Conservation (phyloP, 257 asterid species). For the Nicotiana paniculata region DNA sequence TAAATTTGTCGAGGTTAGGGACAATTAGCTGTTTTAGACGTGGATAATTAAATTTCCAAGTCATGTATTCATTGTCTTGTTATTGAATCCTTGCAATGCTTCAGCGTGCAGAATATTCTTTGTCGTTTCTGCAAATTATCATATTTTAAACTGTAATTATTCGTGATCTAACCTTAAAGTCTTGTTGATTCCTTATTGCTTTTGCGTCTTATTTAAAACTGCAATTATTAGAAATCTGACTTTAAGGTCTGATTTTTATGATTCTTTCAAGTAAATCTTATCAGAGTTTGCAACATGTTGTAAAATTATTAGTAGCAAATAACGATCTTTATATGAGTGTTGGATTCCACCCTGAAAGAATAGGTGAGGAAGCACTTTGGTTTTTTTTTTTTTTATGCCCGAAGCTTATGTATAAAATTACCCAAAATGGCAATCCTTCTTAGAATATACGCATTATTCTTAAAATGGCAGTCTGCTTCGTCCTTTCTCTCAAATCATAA, state of each 20-base stretch:
- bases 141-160: neutral
- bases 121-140: neutral
- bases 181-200: neutral
- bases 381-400: too few species aligned
- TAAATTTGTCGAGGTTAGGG: neutral
- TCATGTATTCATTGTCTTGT: neutral
- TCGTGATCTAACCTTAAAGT: neutral
- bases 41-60: neutral
- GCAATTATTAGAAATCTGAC: neutral
- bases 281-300: neutral
- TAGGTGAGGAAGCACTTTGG: too few species aligned
- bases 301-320: too few species aligned
- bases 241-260: neutral
- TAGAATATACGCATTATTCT: too few species aligned
- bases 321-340: too few species aligned
- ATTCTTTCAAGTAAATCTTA: neutral
- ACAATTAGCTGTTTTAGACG: neutral
- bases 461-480: too few species aligned
- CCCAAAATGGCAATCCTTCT: too few species aligned
- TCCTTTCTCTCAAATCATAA: too few species aligned
- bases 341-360: too few species aligned
- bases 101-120: neutral
- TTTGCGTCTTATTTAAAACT: neutral
- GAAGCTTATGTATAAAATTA: too few species aligned
- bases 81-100: slow-evolving; percentile 3